These are phyloP conservation scores for Candida pini DNA, from an alignment of 805 yeast species.

Conservation along the genomic window DNA sequence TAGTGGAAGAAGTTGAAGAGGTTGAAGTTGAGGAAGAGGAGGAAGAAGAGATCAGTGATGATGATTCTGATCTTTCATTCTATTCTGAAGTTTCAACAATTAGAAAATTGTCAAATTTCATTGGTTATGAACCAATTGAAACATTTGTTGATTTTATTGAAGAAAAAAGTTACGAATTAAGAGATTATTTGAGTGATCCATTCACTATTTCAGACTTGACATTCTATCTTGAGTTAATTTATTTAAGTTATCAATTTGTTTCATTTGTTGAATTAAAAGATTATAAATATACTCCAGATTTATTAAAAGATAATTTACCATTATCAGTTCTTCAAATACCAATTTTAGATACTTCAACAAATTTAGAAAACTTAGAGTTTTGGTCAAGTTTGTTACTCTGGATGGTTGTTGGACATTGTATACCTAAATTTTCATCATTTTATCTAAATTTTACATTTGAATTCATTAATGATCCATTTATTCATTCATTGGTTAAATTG, in stretches of 20 bases:
- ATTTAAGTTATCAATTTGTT: slow-evolving; percentile 13
- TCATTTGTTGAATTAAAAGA: slow-evolving; percentile 12
- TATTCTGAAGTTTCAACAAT: no score
- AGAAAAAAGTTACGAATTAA: slow-evolving; percentile 21
- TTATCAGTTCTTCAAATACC: slow-evolving; percentile 14
- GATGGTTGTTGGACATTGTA: slow-evolving; percentile 33
- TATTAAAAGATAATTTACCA: slow-evolving; percentile 22
- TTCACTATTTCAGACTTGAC: slow-evolving; percentile 25
- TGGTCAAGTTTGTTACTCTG: slow-evolving; percentile 34
- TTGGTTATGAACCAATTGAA: slow-evolving; percentile 11
- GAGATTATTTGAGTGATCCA: slow-evolving; percentile 30
- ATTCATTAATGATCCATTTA: slow-evolving; percentile 49
- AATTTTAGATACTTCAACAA: slow-evolving; percentile 33
- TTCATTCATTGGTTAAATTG: slow-evolving; percentile 40
- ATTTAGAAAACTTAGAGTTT: slow-evolving; percentile 27
- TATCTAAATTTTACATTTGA: slow-evolving; percentile 51
- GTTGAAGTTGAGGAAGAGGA: slow-evolving; percentile 32
- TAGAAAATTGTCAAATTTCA: neutral
- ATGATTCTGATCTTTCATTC: neutral
- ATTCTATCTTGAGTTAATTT: slow-evolving; percentile 18
- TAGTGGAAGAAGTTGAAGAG: slow-evolving; percentile 6
- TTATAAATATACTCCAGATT: slow-evolving; percentile 19
- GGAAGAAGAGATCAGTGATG: slow-evolving; percentile 3
- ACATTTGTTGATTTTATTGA: slow-evolving; percentile 17
- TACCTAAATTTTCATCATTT: slow-evolving; percentile 42